These are phyloP conservation scores for Sporisorium reilianum DNA, from an alignment of 1,284 basidiomycete genomes.

Conservation along the genomic window DNA sequence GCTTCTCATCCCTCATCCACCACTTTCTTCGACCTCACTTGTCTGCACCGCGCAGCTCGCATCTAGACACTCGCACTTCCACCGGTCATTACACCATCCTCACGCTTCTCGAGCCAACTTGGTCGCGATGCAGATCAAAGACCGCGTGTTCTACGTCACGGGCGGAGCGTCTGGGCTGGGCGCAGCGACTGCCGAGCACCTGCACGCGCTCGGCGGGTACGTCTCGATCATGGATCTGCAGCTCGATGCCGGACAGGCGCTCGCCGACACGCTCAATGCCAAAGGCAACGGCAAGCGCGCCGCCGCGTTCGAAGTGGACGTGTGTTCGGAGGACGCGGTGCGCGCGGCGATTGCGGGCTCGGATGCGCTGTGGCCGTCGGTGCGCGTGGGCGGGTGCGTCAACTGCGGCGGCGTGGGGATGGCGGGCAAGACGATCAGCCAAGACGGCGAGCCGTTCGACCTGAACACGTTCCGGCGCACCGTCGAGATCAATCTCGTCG, in stretches of 20 bases:
- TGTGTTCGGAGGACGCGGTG: slow-evolving; percentile 62
- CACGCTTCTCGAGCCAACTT: not conserved
- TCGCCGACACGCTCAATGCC: slow-evolving; percentile 43
- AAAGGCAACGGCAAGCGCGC: slow-evolving; percentile 21
- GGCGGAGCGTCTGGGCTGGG: slow-evolving; percentile 68
- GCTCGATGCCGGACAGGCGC: slow-evolving; percentile 23
- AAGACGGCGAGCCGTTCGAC: slow-evolving; percentile 65
- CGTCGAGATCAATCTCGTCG: slow-evolving; percentile 59
- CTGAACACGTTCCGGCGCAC: slow-evolving; percentile 65
- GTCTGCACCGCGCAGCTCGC: not conserved
- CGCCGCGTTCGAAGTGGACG: slow-evolving; percentile 60
- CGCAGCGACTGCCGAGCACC: slow-evolving; percentile 50
- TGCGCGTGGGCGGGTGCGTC: slow-evolving; percentile 66
- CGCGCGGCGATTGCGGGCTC: slow-evolving; percentile 50
- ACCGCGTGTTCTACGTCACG: slow-evolving; percentile 60
- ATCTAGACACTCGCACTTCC: too few relatives aligned
- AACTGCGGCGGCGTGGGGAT: slow-evolving; percentile 69
- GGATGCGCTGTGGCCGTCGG: slow-evolving; percentile 50
- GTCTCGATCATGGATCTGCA: slow-evolving; percentile 64
- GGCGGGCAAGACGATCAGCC: slow-evolving; percentile 66
- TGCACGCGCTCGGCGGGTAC: slow-evolving; percentile 57
- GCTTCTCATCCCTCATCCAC: not conserved
- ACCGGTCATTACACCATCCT: not conserved
- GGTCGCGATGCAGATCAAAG: slow-evolving; percentile 55
- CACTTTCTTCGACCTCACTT: not conserved